Base-by-base conservation (phyloP, 73 alveolate genomes). In the Effrenium voratum region DNA sequence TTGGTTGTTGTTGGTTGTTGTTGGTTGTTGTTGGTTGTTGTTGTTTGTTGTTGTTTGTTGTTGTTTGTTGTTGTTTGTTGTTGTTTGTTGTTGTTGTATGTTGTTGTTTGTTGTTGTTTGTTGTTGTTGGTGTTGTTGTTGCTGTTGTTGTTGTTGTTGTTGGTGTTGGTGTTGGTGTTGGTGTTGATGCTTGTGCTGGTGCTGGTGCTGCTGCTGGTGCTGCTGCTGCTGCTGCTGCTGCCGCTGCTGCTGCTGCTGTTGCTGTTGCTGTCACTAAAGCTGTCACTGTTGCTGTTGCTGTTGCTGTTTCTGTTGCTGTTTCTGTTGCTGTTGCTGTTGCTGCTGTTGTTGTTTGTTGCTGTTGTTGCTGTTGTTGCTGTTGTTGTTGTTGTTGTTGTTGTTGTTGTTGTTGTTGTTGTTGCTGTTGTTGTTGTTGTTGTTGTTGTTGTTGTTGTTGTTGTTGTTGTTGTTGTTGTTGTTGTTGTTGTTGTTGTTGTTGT, bases 121-220 rank as follows among this genome's bases (percentile, higher is more conserved):
- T 8, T 60, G 75, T 22, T 60, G 75, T 8, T 22, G 75, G 16
- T 60, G 75, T 5, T 60, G 75, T 60, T 60, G 75, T 60, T 60
- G 75, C 30, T 60, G 75, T 60, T 60, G 75, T 60, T 60, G 75
- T 60, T 60, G 75, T 60, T 60, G 75, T 60, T 60, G 75, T 60
- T 60, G 75, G 16, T 60, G 75, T 60, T 22, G 75, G 16, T 60
- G 75, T 60, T 60, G 75, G 16, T 60, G 75, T 60, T 60, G 75
- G 16, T 60, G 75, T 60, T 60, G 75, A 24, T 60, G 75, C 30
- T 60, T 32, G 16, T 60, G 26, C 55, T 16, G 86, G 38, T 57
- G 75, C 30, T 60, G 57, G 43, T 75, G 86, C 12, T 8, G 86
- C 38, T 38, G 86, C 30, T 16, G 86, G 43, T 34, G 86, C 52